A percentile compares a stretch with the other conserved stretches of the same genome.
Conservation (phyloP, 2,329 filamentous ascomycete genomes). For the Colletotrichum sp. region DNA sequence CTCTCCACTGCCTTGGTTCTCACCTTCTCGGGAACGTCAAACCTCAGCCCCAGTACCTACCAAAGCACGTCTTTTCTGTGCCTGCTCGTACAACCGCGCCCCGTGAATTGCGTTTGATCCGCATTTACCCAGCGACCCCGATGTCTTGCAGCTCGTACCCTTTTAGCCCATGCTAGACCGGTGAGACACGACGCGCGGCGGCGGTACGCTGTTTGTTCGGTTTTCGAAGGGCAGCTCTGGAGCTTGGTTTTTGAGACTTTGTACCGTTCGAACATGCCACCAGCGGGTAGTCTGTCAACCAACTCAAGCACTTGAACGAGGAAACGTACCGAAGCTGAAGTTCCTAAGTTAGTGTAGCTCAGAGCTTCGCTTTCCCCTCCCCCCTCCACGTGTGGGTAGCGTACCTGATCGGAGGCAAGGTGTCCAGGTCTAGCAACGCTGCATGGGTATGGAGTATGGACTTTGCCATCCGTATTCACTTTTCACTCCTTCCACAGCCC, state of each 20-base stretch:
- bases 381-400: slow-evolving; percentile 1
- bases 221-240: not conserved
- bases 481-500: not conserved
- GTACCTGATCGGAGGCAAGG: slow-evolving; percentile 8
- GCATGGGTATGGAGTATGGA: not conserved
- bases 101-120: slow-evolving; percentile 7
- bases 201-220: not conserved
- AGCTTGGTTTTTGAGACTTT: not conserved
- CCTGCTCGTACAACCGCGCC: slow-evolving; percentile 2
- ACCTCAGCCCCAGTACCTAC: not conserved
- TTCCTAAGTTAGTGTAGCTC: not conserved
- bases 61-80: not conserved
- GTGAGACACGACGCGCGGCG: slow-evolving; percentile 21
- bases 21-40: slow-evolving; percentile 2
- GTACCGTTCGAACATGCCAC: not conserved
- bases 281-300: not conserved
- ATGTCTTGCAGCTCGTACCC: not conserved
- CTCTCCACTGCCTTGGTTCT: slow-evolving; percentile 16
- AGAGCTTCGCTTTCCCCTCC: not conserved
- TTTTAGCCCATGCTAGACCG: not conserved
- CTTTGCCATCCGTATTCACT: not conserved
- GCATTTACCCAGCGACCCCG: not conserved
- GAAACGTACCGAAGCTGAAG: not conserved
- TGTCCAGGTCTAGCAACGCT: not conserved
- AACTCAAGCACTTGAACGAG: not conserved